phyloP scores from a whole-genome alignment of 148 eudicot species.

The Pharnaceum exiguum region DNA sequence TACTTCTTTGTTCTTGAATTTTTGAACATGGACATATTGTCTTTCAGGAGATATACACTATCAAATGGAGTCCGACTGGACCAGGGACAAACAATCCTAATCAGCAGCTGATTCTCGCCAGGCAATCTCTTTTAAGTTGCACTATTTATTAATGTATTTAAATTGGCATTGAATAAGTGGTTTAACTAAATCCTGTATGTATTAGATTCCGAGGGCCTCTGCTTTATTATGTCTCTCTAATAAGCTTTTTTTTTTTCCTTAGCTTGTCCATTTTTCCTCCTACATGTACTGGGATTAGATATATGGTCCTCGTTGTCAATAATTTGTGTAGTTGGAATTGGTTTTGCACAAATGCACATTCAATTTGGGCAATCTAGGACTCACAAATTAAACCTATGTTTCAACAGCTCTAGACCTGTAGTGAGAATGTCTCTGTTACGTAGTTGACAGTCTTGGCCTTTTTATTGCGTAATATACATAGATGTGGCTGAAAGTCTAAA shows the following conservation, averaged over 20 bases:
- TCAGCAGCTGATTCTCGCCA: constrained; percentile 44
- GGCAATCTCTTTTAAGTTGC: constrained; percentile 21
- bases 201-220: background rate
- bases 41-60: constrained; percentile 58
- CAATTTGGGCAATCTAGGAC: no score
- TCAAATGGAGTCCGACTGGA: constrained; percentile 69
- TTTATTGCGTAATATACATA: no score
- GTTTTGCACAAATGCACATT: no score
- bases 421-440: no score
- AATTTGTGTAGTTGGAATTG: no score
- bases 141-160: background rate
- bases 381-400: no score
- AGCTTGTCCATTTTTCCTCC: background rate
- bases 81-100: constrained; percentile 56
- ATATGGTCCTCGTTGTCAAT: no score
- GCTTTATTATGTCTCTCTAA: background rate
- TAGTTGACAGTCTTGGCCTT: no score
- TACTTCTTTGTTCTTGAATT: background rate
- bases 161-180: background rate
- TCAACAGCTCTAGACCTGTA: no score
- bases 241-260: background rate
- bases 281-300: background rate
- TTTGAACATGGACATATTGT: background rate
- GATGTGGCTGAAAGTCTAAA: no score
- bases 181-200: background rate